Conservation (phyloP, 2,329 filamentous ascomycete genomes). For the Ophiobolus disseminans region DNA sequence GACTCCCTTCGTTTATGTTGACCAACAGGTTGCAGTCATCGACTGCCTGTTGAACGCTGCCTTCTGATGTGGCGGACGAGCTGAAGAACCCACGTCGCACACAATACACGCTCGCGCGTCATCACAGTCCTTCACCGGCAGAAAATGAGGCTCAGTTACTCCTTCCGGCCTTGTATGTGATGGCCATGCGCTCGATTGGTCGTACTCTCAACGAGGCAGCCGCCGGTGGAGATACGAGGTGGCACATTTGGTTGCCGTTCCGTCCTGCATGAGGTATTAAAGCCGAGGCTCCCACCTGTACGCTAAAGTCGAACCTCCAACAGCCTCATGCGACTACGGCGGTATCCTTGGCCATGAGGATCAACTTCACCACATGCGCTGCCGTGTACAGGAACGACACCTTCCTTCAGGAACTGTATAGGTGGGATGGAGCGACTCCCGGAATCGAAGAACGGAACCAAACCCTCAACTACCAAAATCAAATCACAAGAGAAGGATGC, state of each 20-base stretch:
- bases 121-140: conserved; percentile 1
- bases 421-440: conserved; percentile 27
- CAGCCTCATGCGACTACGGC: not conserved
- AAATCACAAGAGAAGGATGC: conserved; percentile 45
- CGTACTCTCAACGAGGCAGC: not conserved
- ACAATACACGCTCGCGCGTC: not conserved
- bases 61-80: not conserved
- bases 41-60: no score
- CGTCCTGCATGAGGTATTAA: not conserved
- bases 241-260: not conserved
- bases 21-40: no score
- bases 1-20: no score
- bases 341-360: conserved; percentile 10
- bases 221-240: not conserved
- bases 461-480: conserved; percentile 20
- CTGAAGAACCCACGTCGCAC: not conserved
- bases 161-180: not conserved
- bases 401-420: conserved; percentile 18
- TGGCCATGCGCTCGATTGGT: not conserved
- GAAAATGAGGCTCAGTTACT: conserved; percentile 7
- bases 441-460: no score
- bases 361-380: conserved; percentile 10
- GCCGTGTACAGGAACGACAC: conserved; percentile 1
- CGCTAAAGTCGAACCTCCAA: not conserved
- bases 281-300: not conserved